Conservation (phyloP, 441 rosid genomes). For the Bruguiera hainesii region DNA sequence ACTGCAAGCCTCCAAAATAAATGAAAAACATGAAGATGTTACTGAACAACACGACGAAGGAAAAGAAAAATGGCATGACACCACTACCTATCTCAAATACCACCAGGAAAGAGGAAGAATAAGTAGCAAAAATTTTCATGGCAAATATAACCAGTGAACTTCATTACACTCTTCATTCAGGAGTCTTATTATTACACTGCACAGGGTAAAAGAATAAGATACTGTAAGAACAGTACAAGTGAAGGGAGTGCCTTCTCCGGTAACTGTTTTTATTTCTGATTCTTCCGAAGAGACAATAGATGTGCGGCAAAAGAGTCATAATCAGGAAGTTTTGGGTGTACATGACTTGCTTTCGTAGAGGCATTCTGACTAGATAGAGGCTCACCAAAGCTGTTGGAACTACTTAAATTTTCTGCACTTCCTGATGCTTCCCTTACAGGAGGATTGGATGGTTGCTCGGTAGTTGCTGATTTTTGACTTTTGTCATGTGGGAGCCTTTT, state of each 20-base stretch:
- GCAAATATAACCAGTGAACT: neutral
- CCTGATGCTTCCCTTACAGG: constrained; percentile 23
- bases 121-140: neutral
- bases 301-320: constrained; percentile 55
- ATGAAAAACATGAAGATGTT: too few species aligned
- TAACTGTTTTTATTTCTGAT: constrained; percentile 31
- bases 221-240: neutral
- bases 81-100: too few species aligned
- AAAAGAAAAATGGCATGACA: too few species aligned
- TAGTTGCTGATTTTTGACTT: constrained; percentile 25
- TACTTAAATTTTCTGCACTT: constrained; percentile 20
- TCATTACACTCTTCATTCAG: neutral
- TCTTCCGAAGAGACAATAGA: constrained; percentile 51
- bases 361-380: constrained; percentile 36
- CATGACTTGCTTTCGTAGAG: constrained; percentile 57
- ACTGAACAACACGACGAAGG: too few species aligned
- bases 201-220: constrained; percentile 10
- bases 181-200: neutral
- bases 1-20: too few species aligned
- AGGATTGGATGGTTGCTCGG: constrained; percentile 23
- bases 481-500: constrained; percentile 22
- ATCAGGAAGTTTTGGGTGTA: constrained; percentile 96
- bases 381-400: constrained; percentile 23
- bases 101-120: neutral
- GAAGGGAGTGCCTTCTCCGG: neutral